Evolutionary conservation across 2,329 filamentous ascomycete genomes (phyloP), one percentile per base, ranked within the genome.

Genomic region (Kalmusia sp.): DNA sequence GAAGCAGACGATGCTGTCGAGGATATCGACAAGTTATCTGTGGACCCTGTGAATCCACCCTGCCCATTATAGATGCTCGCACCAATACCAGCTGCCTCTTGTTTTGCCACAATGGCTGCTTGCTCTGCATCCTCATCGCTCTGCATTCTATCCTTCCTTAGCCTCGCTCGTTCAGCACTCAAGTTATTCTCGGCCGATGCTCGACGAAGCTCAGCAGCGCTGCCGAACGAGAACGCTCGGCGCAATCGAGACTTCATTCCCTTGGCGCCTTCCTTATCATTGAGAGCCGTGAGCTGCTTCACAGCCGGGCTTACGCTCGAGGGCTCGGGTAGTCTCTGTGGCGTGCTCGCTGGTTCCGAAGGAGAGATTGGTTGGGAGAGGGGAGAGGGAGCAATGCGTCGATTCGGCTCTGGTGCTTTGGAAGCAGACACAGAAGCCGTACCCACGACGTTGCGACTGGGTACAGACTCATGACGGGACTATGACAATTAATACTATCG

Each of bases 141-240:
- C 46, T 73, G 72, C 39, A 70, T 71, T 52, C 64, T 62, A 37
- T 75, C 73, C 47, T 72, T 74, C n/a, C 64, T 87, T 52, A 89
- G 76, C 66, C 84, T 87, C 3, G 82, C 77, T 5, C 81, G 76
- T 41, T 82, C 81, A 33, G 76, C 72, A 49, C 69, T 68, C 22
- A 61, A 71, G 55, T 79, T 85, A 41, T 88, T 87, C 62, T 88
- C 84, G 4, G 84, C 87, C 9, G 87, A 87, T 11, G 87, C 89
- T 69, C 89, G 89, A 58, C 89, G 85, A 41, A 99, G 86, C 70
- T 99, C 95, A 7, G 93, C 91, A 35, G 93, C 91, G 72, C 93
- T 98, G 44, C 95, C 93, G 76, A 99, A 99, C 0, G 95, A 99
- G 68, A 99, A 96, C 0, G 95, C 95, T 64, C 95, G 85, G 50